Conservation (phyloP, 148 eudicot genomes). For the Cornus controversa region DNA sequence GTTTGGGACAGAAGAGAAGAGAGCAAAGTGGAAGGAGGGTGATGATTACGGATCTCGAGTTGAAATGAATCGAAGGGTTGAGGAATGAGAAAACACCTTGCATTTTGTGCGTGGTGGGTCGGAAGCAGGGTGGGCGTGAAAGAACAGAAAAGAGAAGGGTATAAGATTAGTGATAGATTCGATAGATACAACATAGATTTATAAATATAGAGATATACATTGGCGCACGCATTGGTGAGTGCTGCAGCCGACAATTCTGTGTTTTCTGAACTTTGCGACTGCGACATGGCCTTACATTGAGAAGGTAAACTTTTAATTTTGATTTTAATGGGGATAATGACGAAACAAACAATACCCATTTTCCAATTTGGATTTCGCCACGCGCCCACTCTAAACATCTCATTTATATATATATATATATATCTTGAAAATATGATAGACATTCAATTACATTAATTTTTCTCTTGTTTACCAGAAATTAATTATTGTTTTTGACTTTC, state of each 20-base stretch:
- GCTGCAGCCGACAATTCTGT: neutral
- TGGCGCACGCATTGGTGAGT: neutral
- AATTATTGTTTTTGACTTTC: too few species aligned
- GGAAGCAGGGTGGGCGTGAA: neutral
- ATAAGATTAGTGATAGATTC: neutral
- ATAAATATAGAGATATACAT: too few species aligned
- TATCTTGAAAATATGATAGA: too few species aligned
- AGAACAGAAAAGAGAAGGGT: neutral
- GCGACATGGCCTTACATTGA: neutral
- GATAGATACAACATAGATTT: too few species aligned
- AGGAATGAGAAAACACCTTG: too few species aligned
- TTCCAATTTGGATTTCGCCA: neutral
- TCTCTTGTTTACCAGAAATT: too few species aligned
- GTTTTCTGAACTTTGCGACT: neutral
- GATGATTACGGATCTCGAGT: neutral
- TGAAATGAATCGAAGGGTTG: neutral
- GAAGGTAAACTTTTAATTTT: neutral
- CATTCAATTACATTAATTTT: too few species aligned
- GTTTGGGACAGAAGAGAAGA: too few species aligned
- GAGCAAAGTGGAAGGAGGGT: too few species aligned
- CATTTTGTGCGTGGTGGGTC: too few species aligned
- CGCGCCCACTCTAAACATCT: too few species aligned
- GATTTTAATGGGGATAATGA: neutral
- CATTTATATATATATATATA: too few species aligned
- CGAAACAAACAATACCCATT: neutral